Evolutionary conservation across 495 filamentous ascomycete species (phyloP).

Genomic region (Gamarada debralockiae): DNA sequence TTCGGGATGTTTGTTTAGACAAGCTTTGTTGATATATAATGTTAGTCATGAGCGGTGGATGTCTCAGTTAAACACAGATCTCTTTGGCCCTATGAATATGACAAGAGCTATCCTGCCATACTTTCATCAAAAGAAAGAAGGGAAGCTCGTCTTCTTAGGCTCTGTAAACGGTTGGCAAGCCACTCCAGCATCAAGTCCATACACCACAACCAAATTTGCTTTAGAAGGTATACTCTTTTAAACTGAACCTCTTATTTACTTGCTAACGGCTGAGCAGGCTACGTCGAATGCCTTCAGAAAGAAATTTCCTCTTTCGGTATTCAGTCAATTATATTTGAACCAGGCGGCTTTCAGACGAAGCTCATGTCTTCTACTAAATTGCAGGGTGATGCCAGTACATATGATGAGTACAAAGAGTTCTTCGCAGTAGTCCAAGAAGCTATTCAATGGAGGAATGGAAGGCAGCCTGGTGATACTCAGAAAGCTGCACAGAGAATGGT

Average conservation of each 20-base stretch:
- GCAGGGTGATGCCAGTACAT: not conserved
- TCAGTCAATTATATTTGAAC: slow-evolving; percentile 38
- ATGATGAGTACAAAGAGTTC: not conserved
- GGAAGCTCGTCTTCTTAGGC: slow-evolving; percentile 16
- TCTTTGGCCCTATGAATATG: slow-evolving; percentile 45
- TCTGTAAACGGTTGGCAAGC: slow-evolving; percentile 34
- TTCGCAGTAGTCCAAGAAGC: not conserved
- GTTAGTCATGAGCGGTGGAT: slow-evolving; percentile 27
- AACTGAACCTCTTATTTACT: not conserved
- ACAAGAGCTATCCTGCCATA: slow-evolving; percentile 27
- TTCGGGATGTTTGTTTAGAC: too few species aligned
- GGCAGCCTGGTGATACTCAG: slow-evolving; percentile 41
- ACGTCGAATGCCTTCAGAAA: slow-evolving; percentile 36
- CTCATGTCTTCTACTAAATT: slow-evolving; percentile 30
- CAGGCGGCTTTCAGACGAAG: slow-evolving; percentile 47
- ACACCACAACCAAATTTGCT: slow-evolving; percentile 47
- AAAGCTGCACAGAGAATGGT: slow-evolving; percentile 43
- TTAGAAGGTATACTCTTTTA: slow-evolving; percentile 28
- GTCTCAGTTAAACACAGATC: slow-evolving; percentile 40
- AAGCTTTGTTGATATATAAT: not conserved
- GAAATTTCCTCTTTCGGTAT: slow-evolving; percentile 45
- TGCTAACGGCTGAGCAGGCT: slow-evolving; percentile 30
- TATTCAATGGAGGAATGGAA: slow-evolving; percentile 11
- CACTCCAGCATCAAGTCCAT: slow-evolving; percentile 36
- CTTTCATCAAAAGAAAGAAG: not conserved